Percentiles rank a stretch among this genome's conserved stretches.
Evolutionary conservation across 108 stramenopile genomes (phyloP).

Genomic region (Cyclotella baltica): DNA sequence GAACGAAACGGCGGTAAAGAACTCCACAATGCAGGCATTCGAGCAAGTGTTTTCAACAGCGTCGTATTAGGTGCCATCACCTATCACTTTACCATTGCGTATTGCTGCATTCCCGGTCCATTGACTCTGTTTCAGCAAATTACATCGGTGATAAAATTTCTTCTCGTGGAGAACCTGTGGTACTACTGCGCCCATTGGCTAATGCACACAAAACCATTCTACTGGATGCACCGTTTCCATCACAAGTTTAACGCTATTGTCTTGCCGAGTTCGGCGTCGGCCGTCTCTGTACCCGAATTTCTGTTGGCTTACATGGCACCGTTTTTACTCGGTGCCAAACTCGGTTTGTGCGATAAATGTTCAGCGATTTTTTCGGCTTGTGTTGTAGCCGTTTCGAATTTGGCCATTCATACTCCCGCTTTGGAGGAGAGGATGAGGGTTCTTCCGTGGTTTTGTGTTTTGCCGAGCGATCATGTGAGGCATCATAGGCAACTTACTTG

Average conservation of each 20-base stretch:
- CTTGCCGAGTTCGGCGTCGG: slow-evolving; percentile 58
- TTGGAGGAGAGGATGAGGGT: slow-evolving; percentile 48
- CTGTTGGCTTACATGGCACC: slow-evolving; percentile 64
- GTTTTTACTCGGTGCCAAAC: slow-evolving; percentile 44
- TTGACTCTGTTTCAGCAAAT: slow-evolving; percentile 32
- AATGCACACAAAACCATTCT: slow-evolving; percentile 42
- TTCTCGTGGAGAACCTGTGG: slow-evolving; percentile 37
- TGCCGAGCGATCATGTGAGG: slow-evolving; percentile 60
- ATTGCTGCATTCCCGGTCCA: slow-evolving; percentile 28
- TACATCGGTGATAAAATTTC: slow-evolving; percentile 22
- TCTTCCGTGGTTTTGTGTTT: slow-evolving; percentile 55
- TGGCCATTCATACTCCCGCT: slow-evolving; percentile 65
- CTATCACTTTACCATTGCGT: slow-evolving; percentile 33
- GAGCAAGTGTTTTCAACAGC: slow-evolving; percentile 39
- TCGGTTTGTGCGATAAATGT: slow-evolving; percentile 37
- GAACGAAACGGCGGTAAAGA: slow-evolving; percentile 42
- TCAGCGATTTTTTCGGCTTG: slow-evolving; percentile 34
- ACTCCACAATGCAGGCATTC: slow-evolving; percentile 39
- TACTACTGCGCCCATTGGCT: slow-evolving; percentile 37
- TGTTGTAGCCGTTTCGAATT: slow-evolving; percentile 49
- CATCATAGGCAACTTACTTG: slow-evolving; percentile 63
- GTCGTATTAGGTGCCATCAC: slow-evolving; percentile 35
- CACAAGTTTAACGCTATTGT: slow-evolving; percentile 57
- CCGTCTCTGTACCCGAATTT: slow-evolving; percentile 55
- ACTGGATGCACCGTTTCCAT: slow-evolving; percentile 59